Conservation (phyloP, 768 basidiomycete species). For the Lentinula boryana region DNA sequence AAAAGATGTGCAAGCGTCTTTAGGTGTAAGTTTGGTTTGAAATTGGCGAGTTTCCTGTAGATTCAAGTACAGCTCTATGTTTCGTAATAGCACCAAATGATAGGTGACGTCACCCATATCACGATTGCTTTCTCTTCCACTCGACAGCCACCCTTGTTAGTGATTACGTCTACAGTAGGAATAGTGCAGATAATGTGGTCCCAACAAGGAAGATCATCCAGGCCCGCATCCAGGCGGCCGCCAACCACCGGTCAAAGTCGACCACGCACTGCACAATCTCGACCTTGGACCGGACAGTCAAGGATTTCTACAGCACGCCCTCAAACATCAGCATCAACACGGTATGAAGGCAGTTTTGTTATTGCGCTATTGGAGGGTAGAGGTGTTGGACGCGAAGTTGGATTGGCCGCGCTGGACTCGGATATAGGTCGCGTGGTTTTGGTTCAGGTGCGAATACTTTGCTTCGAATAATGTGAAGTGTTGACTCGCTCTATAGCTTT, state of each 20-base stretch:
- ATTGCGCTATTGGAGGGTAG: constrained; percentile 72
- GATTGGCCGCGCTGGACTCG: constrained; percentile 79
- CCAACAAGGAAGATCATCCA: constrained; percentile 8
- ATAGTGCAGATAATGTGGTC: not conserved
- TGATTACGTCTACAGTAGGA: no score
- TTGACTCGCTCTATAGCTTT: constrained; percentile 42
- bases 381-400: constrained; percentile 77
- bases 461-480: not conserved
- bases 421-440: constrained; percentile 72
- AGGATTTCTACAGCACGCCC: constrained; percentile 59
- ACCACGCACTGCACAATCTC: constrained; percentile 53
- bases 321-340: constrained; percentile 54
- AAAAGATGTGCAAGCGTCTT: not conserved
- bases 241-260: constrained; percentile 26
- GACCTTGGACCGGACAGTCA: constrained; percentile 53
- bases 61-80: not conserved
- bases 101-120: not conserved
- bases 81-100: not conserved
- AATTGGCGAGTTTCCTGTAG: no score
- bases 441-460: constrained; percentile 54
- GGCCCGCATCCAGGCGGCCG: constrained; percentile 13
- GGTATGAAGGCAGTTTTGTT: constrained; percentile 55
- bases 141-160: no score
- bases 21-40: not conserved
- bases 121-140: not conserved